Percentiles rank a stretch among this genome's conserved stretches.
Evolutionary conservation across 179 eudicot species (phyloP).

Genomic region (Amaranthus tricolor): DNA sequence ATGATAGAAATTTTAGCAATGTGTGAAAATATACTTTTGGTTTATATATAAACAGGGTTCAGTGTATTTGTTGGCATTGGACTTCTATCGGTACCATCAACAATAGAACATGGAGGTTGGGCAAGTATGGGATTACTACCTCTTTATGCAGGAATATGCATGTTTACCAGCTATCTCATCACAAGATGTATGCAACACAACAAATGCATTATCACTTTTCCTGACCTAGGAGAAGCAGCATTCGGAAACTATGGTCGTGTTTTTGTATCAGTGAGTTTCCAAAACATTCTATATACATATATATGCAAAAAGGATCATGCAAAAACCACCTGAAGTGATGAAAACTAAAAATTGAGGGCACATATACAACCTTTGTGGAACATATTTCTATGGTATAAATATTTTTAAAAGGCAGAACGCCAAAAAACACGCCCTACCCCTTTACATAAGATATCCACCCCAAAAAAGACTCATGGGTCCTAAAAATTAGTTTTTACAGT

Average conservation of each 20-base stretch:
- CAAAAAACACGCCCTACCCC: too few relatives aligned
- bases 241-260: constrained; percentile 82
- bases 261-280: constrained; percentile 66
- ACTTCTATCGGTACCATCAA: constrained; percentile 76
- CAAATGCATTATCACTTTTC: constrained; percentile 60
- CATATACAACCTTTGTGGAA: too few relatives aligned
- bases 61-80: constrained; percentile 83
- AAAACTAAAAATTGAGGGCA: too few relatives aligned
- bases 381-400: too few relatives aligned
- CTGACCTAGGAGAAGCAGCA: constrained; percentile 91
- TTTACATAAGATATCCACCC: too few relatives aligned
- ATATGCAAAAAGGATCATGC: neutral
- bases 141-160: constrained; percentile 60
- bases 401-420: too few relatives aligned
- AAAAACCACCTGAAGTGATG: too few relatives aligned
- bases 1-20: too few relatives aligned
- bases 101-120: constrained; percentile 89
- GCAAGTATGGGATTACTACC: constrained; percentile 57
- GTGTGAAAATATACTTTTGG: too few relatives aligned
- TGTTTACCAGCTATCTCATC: constrained; percentile 68
- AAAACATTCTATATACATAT: neutral
- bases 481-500: too few relatives aligned
- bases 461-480: too few relatives aligned
- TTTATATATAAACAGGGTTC: constrained; percentile 42
- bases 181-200: constrained; percentile 59